Evolutionary conservation across 176 grass and related monocot species (phyloP), one percentile per base, ranked within the genome.

Genomic region (Cymbopogon citratus): DNA sequence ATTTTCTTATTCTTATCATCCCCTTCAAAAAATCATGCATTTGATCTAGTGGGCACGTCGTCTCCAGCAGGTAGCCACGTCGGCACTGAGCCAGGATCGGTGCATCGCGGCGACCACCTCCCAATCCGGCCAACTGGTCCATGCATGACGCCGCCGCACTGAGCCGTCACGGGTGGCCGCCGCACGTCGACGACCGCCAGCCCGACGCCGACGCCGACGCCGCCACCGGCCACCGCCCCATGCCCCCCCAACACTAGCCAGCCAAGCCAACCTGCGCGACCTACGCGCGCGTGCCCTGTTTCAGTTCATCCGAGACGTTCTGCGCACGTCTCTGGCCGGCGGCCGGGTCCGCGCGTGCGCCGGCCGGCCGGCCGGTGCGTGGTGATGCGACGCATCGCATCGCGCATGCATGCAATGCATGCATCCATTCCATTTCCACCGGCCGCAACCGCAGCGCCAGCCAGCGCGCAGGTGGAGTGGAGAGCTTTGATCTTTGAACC

Each of bases 101-200:
- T 38, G 74, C 71, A 19, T 46, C 56, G 54, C 54, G 7, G 66
- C 66, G 29, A 85, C 19, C 68, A 31, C 57, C 45, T 2, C 6
- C 14, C 9, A 10, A 72, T 1, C 7, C 14, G n/a, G n/a, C 9
- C n/a, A 72, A 31, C 69, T 74, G 76, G 84, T 79, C 76, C 76
- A 44, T 18, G 67, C n/a, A n/a, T n/a, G n/a, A n/a, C n/a, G n/a
- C 46, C 40, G 75, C 48, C 60, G 60, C 54, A 73, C 68, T 13
- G 57, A 11, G 62, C 36, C 31, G 69, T 62, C 38, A 12, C 56
- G 65, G 66, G 44, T 26, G 44, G 56, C 56, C 54, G 71, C 48
- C 46, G 73, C 80, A 52, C 66, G 44, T 63, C 72, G 46, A 78
- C 18, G 86, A 80, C 74, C 66, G 56, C 54, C 41, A 56, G 41